These are phyloP conservation scores for Colletotrichum sidae DNA, from an alignment of 2,329 filamentous ascomycete genomes.

Conservation along the genomic window DNA sequence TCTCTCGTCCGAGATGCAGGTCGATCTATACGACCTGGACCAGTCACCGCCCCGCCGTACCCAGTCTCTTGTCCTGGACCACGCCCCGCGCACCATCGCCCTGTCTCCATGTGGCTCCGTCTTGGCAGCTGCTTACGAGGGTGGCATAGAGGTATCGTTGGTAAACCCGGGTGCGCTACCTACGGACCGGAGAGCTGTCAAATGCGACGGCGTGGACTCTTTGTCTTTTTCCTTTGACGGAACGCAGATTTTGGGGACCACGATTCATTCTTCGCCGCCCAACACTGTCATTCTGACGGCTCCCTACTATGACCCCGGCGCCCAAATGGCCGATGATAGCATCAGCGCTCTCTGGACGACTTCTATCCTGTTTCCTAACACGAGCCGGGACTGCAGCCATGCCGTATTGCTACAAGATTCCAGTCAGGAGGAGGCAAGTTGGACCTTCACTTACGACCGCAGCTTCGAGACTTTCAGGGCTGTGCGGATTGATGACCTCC, in stretches of 20 bases:
- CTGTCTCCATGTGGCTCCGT: constrained; percentile 86
- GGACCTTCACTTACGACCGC: constrained; percentile 83
- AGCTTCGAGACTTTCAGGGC: constrained; percentile 83
- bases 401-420: constrained; percentile 75
- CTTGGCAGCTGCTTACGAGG: constrained; percentile 85
- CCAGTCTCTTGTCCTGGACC: constrained; percentile 82
- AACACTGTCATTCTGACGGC: constrained; percentile 83
- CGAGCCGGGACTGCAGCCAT: constrained; percentile 82
- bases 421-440: constrained; percentile 73
- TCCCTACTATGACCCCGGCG: constrained; percentile 81
- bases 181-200: constrained; percentile 79
- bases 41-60: constrained; percentile 73
- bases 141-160: constrained; percentile 89
- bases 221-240: constrained; percentile 83
- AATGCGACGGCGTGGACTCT: constrained; percentile 80
- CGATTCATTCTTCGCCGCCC: constrained; percentile 71
- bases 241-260: constrained; percentile 82
- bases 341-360: constrained; percentile 86
- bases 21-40: constrained; percentile 84
- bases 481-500: constrained; percentile 78
- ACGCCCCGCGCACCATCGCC: constrained; percentile 81
- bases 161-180: constrained; percentile 72
- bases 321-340: constrained; percentile 72
- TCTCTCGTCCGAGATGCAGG: constrained; percentile 83
- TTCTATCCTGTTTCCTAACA: constrained; percentile 85